Evolutionary conservation across 805 yeast genomes (phyloP), one percentile per base, ranked within the genome.

Genomic region (Candida dajiaensis): DNA sequence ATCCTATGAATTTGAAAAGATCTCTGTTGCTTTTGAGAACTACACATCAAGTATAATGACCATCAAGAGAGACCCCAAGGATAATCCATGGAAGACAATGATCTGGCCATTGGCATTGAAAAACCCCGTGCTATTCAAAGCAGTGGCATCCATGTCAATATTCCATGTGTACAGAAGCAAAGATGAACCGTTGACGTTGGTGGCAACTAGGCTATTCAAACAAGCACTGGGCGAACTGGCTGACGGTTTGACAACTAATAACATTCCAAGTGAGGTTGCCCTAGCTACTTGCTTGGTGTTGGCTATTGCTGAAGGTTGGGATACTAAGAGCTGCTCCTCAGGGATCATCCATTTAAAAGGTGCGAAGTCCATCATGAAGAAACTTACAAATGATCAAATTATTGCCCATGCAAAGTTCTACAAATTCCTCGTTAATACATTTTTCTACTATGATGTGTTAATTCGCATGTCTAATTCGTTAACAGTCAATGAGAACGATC

Each of bases 331-430:
- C 5, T 73, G 22, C 41, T 39, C 84, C 3, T 78, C 84, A 21
- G 87, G 88, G 12, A 78, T 82, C 45, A 81, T 84, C 2, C 89
- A 82, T 63, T 67, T 82, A 48, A 77, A 76, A 55, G 87, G 88
- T 26, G 87, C 87, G 4, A 72, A 75, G 49, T 72, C 79, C 12
- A 76, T 82, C 75, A 79, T 75, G 48, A 72, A 72, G 48, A 74
- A 77, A 12, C 58, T 71, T 36, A 51, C 51, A 10, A 44, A 46
- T 3, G 28, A 47, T 5, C 45, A 45, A 11, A 50, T 52, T 4
- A 41, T 37, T n/a, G 13, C 41, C 13, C 50, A 59, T 31, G 39
- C 50, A 6, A 47, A 54, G 9, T 40, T 55, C 3, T 58, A 52
- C 50, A 49, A 44, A 31, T 58, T 58, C 25, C 45, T 58, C 38